Evolutionary conservation across 768 basidiomycete species (phyloP), one percentile per base, ranked within the genome.

Genomic region (Mycena belliarum): DNA sequence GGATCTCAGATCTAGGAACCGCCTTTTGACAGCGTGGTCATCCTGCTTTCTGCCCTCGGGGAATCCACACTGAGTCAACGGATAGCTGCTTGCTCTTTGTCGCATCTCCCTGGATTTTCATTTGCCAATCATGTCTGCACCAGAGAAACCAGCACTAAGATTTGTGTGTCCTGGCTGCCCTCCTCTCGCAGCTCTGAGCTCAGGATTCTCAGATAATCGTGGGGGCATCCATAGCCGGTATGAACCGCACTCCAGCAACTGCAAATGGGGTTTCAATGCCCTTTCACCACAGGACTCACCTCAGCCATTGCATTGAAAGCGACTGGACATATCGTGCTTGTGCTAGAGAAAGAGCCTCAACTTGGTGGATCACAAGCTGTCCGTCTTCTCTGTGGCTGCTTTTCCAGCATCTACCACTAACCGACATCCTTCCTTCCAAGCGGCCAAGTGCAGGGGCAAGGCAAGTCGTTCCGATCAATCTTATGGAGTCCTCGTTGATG

Each of bases 221-320:
- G 32, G 46, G 46, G 23, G 46, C 46, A 21, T 47, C 46, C 28
- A 28, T 47, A 23, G 46, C 46, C 32, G 46, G 46, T 33, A 21
- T 4, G 14, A 26, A 10, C 28, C 16, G 26, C 25, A 1, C 32
- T 21, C 1, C 46, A 18, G 45, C 16, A 16, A n/a, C 18, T 2
- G 9, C 9, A 12, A 11, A 20, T 23, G 20, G 21, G 37, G 11
- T 32, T 32, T 8, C 7, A 9, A 23, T 10, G 38, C n/a, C 9
- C 20, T n/a, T n/a, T 40, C 4, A 41, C 40, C 6, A n/a, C 52
- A 60, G 59, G 59, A 15, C 45, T 60, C 0, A 44, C 59, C 8
- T 49, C 60, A 8, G 55, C 60, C 1, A 53, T 61, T n/a, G 60
- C 38, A n/a, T 26, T 61, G 14, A 56, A 49, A 18, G 44, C 33